These are phyloP conservation scores for Grifola frondosa DNA, from an alignment of 1,284 basidiomycete species.

Conservation along the genomic window DNA sequence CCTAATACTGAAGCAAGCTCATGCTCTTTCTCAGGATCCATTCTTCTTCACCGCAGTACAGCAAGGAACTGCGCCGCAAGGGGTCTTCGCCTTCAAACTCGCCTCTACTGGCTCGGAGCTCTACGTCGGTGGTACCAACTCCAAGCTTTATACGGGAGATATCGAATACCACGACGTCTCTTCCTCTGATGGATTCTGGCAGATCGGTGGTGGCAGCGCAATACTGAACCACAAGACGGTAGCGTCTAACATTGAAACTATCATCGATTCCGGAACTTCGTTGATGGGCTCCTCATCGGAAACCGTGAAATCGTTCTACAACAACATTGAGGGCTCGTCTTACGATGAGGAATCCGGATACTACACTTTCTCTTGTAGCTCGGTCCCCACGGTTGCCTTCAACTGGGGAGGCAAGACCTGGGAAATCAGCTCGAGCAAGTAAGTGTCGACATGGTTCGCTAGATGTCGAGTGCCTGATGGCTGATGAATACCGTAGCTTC, in stretches of 20 bases:
- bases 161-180: slow-evolving; percentile 21
- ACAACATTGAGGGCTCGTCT: slow-evolving; percentile 39
- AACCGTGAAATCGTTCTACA: slow-evolving; percentile 43
- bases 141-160: slow-evolving; percentile 36
- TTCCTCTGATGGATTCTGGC: slow-evolving; percentile 34
- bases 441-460: background rate
- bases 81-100: slow-evolving; percentile 60
- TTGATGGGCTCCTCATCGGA: slow-evolving; percentile 46
- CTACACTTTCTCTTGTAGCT: slow-evolving; percentile 41
- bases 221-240: slow-evolving; percentile 28
- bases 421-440: slow-evolving; percentile 29
- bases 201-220: slow-evolving; percentile 37
- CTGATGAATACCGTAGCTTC: slow-evolving; percentile 14
- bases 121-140: slow-evolving; percentile 54
- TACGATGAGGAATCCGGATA: slow-evolving; percentile 31
- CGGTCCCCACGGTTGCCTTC: slow-evolving; percentile 36
- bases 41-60: slow-evolving; percentile 46
- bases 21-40: slow-evolving; percentile 21
- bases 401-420: slow-evolving; percentile 42
- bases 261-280: slow-evolving; percentile 44
- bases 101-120: slow-evolving; percentile 45
- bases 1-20: background rate
- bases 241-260: slow-evolving; percentile 26
- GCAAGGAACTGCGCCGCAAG: slow-evolving; percentile 35
- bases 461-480: background rate